Base-by-base conservation (phyloP, 2,329 filamentous ascomycete species). In the Aureobasidium sp. region DNA sequence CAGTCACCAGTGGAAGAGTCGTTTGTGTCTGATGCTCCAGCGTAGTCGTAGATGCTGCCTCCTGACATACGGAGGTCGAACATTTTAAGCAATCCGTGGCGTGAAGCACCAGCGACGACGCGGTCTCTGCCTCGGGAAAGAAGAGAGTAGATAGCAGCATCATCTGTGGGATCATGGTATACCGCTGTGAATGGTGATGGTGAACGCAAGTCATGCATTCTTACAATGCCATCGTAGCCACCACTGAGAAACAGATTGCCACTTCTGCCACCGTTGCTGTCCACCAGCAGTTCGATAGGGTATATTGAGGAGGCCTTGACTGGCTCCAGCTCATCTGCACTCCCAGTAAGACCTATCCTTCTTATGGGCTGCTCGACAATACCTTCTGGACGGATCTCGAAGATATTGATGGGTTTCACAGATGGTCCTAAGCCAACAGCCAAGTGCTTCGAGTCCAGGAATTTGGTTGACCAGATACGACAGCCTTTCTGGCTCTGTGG, bases 201-300 rank as follows among this genome's bases (percentile, higher is more conserved):
- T 1, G 81, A 81, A 39, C 85, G 82, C 61, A 86, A 71, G 66
- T 88, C 85, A 68, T 87, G 84, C 6, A 87, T 77, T 66, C 83
- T 78, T 42, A 80, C 75, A 42, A 79, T 74, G 12, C 83, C 82
- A 68, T 86, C 83, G 57, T 83, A 83, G 70, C 82, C 84, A 9
- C 84, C 84, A 36, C 82, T 81, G 2, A 87, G 73, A 63, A 87
- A 86, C 0, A 83, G 71, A 51, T 82, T 73, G 2, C 81, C 80
- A 4, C 75, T 66, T 12, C 71, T 72, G 22, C 71, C 69, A n/a
- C 62, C 63, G 15, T 58, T 62, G 37, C 22, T 39, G 31, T 63
- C 61, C 47, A 55, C 7, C 1, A 66, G 36, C 17, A 60, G 49
- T 27, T 64, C 66, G n/a, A 79, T 75, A 1, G 79, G 74, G 61